phyloP scores from a whole-genome alignment of 129 eudicot genomes.

The Silybum marianum region DNA sequence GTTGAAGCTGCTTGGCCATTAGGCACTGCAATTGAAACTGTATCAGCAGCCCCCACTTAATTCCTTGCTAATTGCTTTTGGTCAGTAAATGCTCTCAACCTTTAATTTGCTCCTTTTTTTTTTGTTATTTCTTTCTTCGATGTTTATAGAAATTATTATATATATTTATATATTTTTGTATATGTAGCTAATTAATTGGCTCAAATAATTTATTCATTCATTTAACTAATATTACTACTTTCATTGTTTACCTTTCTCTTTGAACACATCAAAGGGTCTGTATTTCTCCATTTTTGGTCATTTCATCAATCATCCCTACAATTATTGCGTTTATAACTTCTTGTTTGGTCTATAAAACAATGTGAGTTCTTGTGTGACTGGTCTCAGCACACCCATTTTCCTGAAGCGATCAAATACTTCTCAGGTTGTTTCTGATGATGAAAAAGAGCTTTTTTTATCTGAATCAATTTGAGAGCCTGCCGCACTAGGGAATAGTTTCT shows the following conservation, averaged over 20 bases:
- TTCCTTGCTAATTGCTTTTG: background rate
- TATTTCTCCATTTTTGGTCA: background rate
- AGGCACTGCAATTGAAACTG: constrained; percentile 83
- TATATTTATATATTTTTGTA: background rate
- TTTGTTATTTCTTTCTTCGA: background rate
- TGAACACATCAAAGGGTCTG: background rate
- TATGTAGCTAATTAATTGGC: background rate
- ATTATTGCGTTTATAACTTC: too few species aligned
- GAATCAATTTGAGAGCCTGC: too few species aligned
- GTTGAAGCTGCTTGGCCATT: constrained; percentile 94
- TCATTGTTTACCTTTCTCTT: background rate
- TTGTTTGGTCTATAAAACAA: too few species aligned
- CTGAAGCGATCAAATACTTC: too few species aligned
- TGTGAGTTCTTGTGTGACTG: too few species aligned
- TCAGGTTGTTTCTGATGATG: too few species aligned
- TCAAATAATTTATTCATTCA: background rate
- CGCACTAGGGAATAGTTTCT: too few species aligned
- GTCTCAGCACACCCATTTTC: too few species aligned
- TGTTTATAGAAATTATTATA: background rate
- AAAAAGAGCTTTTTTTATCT: too few species aligned
- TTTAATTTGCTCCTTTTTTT: too few species aligned
- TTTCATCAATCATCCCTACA: background rate
- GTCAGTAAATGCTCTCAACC: background rate
- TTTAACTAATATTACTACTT: too few species aligned
- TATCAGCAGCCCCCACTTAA: constrained; percentile 39